phyloP scores from a whole-genome alignment of 2,329 filamentous ascomycete genomes.

The Trichoderma pleuroti region DNA sequence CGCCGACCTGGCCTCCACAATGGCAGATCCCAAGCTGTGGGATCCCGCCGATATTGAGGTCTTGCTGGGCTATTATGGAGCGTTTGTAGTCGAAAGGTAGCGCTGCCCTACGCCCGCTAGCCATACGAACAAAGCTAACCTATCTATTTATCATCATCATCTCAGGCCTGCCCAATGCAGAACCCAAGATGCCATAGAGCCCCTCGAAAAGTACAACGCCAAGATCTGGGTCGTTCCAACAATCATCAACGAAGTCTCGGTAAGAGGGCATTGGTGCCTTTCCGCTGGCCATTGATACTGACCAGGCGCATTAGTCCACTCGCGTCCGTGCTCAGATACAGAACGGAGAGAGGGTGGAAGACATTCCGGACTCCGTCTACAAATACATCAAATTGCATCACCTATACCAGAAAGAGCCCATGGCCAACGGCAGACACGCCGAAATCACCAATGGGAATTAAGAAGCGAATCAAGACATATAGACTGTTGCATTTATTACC shows the following conservation, averaged over 20 bases:
- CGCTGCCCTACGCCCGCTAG: too few species aligned
- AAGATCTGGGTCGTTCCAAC: conserved; percentile 82
- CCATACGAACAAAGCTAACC: background rate
- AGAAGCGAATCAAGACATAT: background rate
- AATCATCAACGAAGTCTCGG: conserved; percentile 64
- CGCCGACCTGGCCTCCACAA: conserved; percentile 66
- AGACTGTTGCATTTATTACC: background rate
- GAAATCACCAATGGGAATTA: conserved; percentile 5
- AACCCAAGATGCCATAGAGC: conserved; percentile 75
- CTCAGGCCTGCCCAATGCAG: conserved; percentile 67
- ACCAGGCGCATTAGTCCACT: conserved; percentile 57
- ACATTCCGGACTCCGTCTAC: conserved; percentile 66
- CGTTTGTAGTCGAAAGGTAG: conserved; percentile 67
- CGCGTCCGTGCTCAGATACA: conserved; percentile 75
- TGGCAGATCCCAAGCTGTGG: conserved; percentile 72
- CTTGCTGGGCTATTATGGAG: conserved; percentile 74
- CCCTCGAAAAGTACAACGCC: conserved; percentile 66
- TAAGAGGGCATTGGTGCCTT: background rate
- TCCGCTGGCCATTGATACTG: background rate
- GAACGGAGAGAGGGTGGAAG: conserved; percentile 73
- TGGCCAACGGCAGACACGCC: background rate
- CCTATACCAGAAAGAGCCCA: conserved; percentile 44
- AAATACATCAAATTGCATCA: conserved; percentile 63
- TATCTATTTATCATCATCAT: background rate
- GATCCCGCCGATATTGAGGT: conserved; percentile 75